Conservation (phyloP, 495 filamentous ascomycete genomes). For the Penicillium cataractarum region DNA sequence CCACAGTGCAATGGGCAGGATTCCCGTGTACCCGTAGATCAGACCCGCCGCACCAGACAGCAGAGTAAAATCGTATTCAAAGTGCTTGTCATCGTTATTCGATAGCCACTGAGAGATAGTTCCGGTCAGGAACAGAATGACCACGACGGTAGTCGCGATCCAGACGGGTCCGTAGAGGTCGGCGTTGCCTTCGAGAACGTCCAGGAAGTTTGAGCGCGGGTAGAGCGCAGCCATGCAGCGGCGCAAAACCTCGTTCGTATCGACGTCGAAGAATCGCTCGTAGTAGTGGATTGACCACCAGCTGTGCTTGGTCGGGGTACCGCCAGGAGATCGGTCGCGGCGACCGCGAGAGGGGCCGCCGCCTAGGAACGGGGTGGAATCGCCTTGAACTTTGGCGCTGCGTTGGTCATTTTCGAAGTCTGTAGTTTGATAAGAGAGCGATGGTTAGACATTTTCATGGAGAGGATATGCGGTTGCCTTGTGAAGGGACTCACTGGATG, state of each 20-base stretch:
- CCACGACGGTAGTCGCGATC: slow-evolving; percentile 96
- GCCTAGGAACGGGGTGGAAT: slow-evolving; percentile 65
- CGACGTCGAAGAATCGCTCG: slow-evolving; percentile 96
- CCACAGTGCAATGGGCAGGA: slow-evolving; percentile 85
- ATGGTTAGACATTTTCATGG: slow-evolving; percentile 8
- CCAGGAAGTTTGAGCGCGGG: slow-evolving; percentile 91
- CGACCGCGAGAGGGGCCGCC: slow-evolving; percentile 48
- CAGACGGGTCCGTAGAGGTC: slow-evolving; percentile 96
- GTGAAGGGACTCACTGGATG: slow-evolving; percentile 64
- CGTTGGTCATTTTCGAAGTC: slow-evolving; percentile 59
- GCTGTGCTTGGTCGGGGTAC: slow-evolving; percentile 72
- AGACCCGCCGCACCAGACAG: slow-evolving; percentile 82
- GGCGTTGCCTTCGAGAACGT: slow-evolving; percentile 95
- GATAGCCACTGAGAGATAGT: slow-evolving; percentile 90
- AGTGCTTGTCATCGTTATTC: slow-evolving; percentile 59
- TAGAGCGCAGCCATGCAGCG: slow-evolving; percentile 84
- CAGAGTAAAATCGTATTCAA: slow-evolving; percentile 86
- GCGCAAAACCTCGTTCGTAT: slow-evolving; percentile 81
- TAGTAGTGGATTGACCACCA: slow-evolving; percentile 95
- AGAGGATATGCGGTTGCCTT: not conserved
- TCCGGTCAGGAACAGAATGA: slow-evolving; percentile 92
- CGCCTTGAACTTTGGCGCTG: slow-evolving; percentile 59
- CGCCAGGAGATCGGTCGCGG: slow-evolving; percentile 48
- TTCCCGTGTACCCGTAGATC: slow-evolving; percentile 89
- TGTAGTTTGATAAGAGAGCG: slow-evolving; percentile 23